phyloP scores from a whole-genome alignment of 1,284 basidiomycete genomes.

The Malassezia japonica region DNA sequence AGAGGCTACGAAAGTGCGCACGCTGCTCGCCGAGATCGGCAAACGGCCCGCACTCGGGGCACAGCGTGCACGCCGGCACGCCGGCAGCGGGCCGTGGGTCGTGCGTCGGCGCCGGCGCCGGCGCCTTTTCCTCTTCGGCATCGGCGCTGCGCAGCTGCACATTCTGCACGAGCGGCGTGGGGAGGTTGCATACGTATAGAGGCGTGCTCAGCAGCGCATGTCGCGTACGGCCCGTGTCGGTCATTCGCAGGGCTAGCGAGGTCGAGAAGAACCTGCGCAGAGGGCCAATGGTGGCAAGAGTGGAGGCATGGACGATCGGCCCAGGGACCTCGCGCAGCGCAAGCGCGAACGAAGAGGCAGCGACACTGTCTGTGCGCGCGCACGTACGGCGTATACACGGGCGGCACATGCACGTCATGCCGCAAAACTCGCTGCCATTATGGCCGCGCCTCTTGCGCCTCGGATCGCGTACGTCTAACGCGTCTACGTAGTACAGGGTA shows the following conservation, averaged over 20 bases:
- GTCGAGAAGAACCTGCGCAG: no score
- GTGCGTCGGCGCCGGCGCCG: neutral
- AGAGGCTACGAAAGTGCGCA: constrained; percentile 81
- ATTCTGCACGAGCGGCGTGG: constrained; percentile 13
- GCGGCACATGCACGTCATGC: no score
- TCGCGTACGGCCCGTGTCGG: neutral
- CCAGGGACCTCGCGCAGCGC: no score
- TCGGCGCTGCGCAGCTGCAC: constrained; percentile 22
- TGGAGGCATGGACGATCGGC: no score
- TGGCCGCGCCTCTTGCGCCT: no score
- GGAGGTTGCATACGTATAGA: constrained; percentile 32
- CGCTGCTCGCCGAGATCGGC: constrained; percentile 70
- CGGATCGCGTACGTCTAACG: no score
- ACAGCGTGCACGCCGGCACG: constrained; percentile 32
- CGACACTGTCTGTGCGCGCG: no score
- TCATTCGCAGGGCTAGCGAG: neutral
- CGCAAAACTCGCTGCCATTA: no score
- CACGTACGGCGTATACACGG: no score
- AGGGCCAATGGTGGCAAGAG: no score
- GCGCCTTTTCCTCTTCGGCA: neutral
- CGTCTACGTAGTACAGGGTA: no score
- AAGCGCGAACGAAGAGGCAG: no score
- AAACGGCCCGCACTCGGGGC: constrained; percentile 55
- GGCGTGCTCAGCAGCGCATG: constrained; percentile 16
- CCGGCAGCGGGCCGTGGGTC: neutral